These are phyloP conservation scores for Salvia miltiorrhiza DNA, from an alignment of 257 asterid species.

Conservation along the genomic window DNA sequence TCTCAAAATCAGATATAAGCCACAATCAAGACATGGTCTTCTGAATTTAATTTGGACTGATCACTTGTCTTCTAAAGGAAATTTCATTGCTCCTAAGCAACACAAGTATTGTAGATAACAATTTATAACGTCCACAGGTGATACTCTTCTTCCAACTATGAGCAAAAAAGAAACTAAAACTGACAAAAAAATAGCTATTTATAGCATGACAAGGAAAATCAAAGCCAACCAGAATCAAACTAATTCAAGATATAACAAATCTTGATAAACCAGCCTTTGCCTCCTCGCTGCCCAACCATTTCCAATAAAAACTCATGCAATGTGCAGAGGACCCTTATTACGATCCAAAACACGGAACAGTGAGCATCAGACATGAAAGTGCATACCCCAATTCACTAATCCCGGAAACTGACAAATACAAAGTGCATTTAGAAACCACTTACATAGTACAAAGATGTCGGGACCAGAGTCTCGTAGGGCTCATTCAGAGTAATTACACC, in stretches of 20 bases:
- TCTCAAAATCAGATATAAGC: neutral
- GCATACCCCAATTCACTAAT: neutral
- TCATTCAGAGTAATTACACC: constrained; percentile 92
- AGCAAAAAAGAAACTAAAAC: neutral
- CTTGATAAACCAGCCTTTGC: neutral
- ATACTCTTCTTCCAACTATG: neutral
- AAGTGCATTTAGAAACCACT: constrained; percentile 27
- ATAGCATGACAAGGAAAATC: constrained; percentile 10
- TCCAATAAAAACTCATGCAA: neutral
- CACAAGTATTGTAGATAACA: neutral
- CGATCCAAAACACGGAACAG: neutral
- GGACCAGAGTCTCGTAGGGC: constrained; percentile 89
- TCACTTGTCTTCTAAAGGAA: neutral
- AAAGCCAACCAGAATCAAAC: neutral
- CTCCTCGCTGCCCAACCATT: neutral
- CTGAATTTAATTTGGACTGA: neutral
- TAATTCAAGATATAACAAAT: neutral
- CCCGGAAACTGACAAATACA: neutral
- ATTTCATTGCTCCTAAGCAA: neutral
- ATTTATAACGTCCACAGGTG: neutral
- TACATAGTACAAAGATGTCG: constrained; percentile 78
- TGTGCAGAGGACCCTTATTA: neutral
- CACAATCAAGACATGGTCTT: neutral
- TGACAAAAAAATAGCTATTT: neutral
- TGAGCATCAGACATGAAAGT: neutral